Evolutionary conservation across 495 filamentous ascomycete genomes (phyloP), one percentile per base, ranked within the genome.

Genomic region (Neurospora sp.): DNA sequence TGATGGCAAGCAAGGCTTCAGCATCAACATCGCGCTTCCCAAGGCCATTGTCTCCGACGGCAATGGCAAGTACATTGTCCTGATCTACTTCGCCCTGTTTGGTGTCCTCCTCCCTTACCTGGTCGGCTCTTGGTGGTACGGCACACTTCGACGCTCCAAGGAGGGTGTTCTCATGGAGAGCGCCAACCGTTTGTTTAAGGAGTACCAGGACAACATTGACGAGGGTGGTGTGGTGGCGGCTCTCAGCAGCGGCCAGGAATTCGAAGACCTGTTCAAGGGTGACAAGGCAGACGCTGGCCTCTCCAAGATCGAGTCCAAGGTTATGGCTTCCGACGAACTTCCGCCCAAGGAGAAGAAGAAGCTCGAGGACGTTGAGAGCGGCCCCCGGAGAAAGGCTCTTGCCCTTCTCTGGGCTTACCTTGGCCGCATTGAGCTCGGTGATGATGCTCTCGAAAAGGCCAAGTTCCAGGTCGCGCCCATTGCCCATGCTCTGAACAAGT

Each of bases 71-170:
- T 98, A 97, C 78, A 93, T 98, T 65, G 85, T 99, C 72, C 82
- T 97, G 75, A 86, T 98, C 65, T 99, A 99, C 80, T 94, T 92
- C 10, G 82, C 88, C 53, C 84, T 98, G 44, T 88, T 99, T 42
- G 96, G 94, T 69, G 92, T 98, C 40, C 83, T 97, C 53, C 82
- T 99, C 61, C 96, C 96, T 14, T 99, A 97, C 78, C 85, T 96
- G 69, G 96, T 98, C 44, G 96, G 96, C 37, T 92, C 91, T 41
- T 99, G 96, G 96, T 99, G 96, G 96, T 99, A 98, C 80, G 96
- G 96, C 70, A 97, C 93, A 8, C 93, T 97, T 79, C 87, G 90
- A 68, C 87, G 93, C 79, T 98, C 96, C 22, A 96, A 93, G 81
- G 96, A 99, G 83, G 91, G 91, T 74, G 91, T 98, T 40, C 86